Base-by-base conservation (phyloP, 495 filamentous ascomycete species). In the Neurospora terricola region DNA sequence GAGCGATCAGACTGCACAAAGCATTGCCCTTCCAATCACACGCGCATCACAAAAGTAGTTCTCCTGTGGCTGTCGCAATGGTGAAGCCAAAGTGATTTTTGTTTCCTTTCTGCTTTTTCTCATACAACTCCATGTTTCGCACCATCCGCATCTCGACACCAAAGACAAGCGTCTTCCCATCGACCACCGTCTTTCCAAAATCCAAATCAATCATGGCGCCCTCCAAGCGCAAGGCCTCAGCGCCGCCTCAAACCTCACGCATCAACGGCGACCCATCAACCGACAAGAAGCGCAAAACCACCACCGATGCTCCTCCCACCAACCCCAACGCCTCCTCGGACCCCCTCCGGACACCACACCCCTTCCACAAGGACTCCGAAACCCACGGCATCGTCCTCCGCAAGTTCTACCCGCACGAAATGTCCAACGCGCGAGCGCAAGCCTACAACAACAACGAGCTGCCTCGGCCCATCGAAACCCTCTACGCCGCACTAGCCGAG, bases 351-450 rank as follows among this genome's bases (percentile, higher is more conserved):
- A 66, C 76, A 34, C 85, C 85, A 0, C 84, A 88, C 72, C 80
- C 78, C 16, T 82, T 82, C 69, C 74, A 81, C 21, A 71, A 81
- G 30, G 80, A 88, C 30, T 83, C 89, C 21, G 89, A 91, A 73
- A 85, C 89, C n/a, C 84, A 90, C 74, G 91, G 89, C 38, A 89
- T 94, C 37, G 89, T 94, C 6, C 83, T 92, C 34, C 91, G 93
- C 75, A 85, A 91, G 59, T 98, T 90, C 83, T 98, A 97, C 75
- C 93, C 93, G 0, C 88, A 87, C 5, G 92, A 96, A 76, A 95
- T 97, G 89, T 91, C 86, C 78, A 94, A 93, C 73, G 87, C 85
- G 70, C 89, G 93, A 16, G 92, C 90, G 71, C 82, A 84, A 14
- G 90, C 89, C 43, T 97, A 97, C 80, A 92, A 86, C 66, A 79